phyloP scores from a whole-genome alignment of 352 stramenopile genomes.

The Phytophthora chlamydospora region DNA sequence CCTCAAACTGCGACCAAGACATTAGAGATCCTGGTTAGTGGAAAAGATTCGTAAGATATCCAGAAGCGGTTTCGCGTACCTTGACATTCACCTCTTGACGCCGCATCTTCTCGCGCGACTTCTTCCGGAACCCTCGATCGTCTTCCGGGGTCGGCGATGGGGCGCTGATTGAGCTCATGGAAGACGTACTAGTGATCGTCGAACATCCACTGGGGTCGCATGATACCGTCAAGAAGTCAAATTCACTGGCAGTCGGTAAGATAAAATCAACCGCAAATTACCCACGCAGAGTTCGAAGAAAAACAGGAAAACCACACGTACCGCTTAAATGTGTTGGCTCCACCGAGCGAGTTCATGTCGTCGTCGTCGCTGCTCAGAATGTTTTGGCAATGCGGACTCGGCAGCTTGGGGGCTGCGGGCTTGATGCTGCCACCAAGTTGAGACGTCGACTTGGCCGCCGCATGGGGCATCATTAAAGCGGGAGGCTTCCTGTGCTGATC shows the following conservation, averaged over 20 bases:
- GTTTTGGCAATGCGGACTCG: conserved; percentile 40
- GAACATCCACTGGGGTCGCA: conserved; percentile 56
- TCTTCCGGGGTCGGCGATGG: conserved; percentile 47
- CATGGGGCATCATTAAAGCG: conserved; percentile 9
- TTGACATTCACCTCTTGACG: conserved; percentile 84
- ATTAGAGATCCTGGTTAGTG: conserved; percentile 6
- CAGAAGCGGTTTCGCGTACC: conserved; percentile 32
- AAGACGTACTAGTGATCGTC: conserved; percentile 42
- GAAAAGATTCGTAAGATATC: neutral
- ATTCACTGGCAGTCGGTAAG: conserved; percentile 33
- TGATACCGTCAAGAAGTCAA: conserved; percentile 47
- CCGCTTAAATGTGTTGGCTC: conserved; percentile 40
- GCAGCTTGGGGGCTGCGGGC: conserved; percentile 24
- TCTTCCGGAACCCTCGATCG: conserved; percentile 72
- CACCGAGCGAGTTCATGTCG: conserved; percentile 29
- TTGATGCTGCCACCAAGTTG: conserved; percentile 30
- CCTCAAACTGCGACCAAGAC: conserved; percentile 59
- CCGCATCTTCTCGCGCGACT: conserved; percentile 79
- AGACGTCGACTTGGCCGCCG: conserved; percentile 7
- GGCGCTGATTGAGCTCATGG: conserved; percentile 21
- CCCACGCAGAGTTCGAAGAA: conserved; percentile 2
- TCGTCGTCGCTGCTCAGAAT: conserved; percentile 45
- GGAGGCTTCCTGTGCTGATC: conserved; percentile 38
- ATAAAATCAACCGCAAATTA: conserved; percentile 38
- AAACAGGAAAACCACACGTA: conserved; percentile 30